Evolutionary conservation across 169 alveolate genomes (phyloP).

Genomic region (Plasmodium berghei): DNA sequence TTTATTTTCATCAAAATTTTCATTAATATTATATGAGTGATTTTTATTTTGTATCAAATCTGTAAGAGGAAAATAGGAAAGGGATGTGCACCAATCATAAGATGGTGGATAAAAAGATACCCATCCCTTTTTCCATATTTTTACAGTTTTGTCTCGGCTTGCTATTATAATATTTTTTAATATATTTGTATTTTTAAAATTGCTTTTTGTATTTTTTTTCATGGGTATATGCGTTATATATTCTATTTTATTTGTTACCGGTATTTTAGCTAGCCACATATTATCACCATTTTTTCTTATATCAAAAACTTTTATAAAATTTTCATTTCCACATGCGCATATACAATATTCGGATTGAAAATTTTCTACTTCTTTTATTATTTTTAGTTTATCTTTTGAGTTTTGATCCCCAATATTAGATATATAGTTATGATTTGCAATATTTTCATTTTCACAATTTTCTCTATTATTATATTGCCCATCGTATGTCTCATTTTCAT

Average conservation of each 20-base stretch:
- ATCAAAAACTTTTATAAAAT: conserved; percentile 68
- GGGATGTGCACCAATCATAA: conserved; percentile 64
- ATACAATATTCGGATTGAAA: conserved; percentile 60
- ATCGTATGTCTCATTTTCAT: background rate
- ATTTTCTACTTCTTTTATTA: conserved; percentile 21
- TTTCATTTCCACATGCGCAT: conserved; percentile 71
- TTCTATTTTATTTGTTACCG: conserved; percentile 56
- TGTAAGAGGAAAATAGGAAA: conserved; percentile 20
- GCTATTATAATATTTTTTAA: conserved; percentile 58
- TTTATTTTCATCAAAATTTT: conserved; percentile 9
- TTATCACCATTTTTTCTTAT: conserved; percentile 52
- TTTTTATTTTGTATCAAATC: conserved; percentile 41
- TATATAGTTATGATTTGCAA: background rate
- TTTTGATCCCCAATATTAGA: conserved; percentile 10
- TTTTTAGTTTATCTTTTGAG: conserved; percentile 30
- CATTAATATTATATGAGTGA: background rate
- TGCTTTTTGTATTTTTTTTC: conserved; percentile 26
- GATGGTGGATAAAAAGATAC: conserved; percentile 70
- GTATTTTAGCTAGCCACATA: conserved; percentile 65
- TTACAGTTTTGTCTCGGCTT: conserved; percentile 61
- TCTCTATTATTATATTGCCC: background rate
- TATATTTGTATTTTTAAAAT: conserved; percentile 46
- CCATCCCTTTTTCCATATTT: conserved; percentile 72
- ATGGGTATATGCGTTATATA: conserved; percentile 53
- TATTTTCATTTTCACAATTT: background rate